Conservation (phyloP, 208 protist species). For the Trichomonas tenax region DNA sequence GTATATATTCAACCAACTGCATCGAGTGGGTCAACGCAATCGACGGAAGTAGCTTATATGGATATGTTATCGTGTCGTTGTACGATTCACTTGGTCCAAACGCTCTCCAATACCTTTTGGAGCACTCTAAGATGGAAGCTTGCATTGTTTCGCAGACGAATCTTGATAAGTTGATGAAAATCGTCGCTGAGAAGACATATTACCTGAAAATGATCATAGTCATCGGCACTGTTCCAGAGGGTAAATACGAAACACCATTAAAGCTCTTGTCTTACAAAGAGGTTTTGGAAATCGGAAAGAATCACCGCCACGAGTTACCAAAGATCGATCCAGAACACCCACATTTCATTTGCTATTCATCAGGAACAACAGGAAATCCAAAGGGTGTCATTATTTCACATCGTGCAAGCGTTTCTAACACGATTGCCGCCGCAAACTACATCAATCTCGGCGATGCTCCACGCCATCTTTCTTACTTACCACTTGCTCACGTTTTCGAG, state of each 20-base stretch:
- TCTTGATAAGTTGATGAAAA: not conserved
- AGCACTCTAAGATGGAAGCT: not conserved
- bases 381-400: not conserved
- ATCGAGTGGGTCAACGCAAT: not conserved
- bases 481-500: slow-evolving; percentile 63
- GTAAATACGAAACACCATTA: not conserved
- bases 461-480: slow-evolving; percentile 52
- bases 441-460: too few species aligned
- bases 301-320: not conserved
- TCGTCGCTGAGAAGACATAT: not conserved
- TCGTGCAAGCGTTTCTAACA: not conserved
- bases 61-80: not conserved
- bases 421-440: not conserved
- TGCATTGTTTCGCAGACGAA: not conserved
- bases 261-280: not conserved
- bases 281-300: not conserved
- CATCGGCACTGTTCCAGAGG: not conserved
- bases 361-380: slow-evolving; percentile 3
- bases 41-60: not conserved
- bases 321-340: not conserved
- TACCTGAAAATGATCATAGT: not conserved
- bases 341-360: not conserved
- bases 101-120: not conserved
- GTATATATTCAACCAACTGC: not conserved
- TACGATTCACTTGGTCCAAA: not conserved